These are phyloP conservation scores for Hippophae rhamnoides DNA, from an alignment of 306 rosid species.

Conservation along the genomic window DNA sequence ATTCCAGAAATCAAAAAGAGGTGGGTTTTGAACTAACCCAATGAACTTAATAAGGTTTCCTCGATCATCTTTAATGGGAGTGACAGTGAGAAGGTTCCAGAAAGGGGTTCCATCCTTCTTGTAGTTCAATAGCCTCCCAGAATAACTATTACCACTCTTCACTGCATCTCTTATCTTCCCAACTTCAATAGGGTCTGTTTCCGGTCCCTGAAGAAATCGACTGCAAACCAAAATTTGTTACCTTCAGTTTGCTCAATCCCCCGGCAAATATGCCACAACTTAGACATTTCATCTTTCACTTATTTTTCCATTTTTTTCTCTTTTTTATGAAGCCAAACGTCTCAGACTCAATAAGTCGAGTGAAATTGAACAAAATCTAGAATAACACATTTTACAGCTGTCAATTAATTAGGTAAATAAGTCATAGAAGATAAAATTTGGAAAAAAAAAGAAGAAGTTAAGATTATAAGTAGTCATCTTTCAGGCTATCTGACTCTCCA, in stretches of 20 bases:
- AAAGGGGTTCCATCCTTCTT: constrained; percentile 86
- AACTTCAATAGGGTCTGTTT: constrained; percentile 72
- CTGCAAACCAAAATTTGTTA: constrained; percentile 34
- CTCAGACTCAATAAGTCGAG: not conserved
- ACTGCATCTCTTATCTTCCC: constrained; percentile 66
- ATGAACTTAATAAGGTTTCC: constrained; percentile 74
- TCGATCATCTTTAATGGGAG: constrained; percentile 66
- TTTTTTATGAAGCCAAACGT: not conserved
- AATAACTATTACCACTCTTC: constrained; percentile 57
- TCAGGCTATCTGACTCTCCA: too few species aligned
- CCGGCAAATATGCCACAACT: not conserved
- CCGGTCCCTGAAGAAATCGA: constrained; percentile 96
- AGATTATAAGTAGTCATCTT: too few species aligned
- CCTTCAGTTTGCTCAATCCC: not conserved
- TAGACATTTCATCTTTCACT: not conserved
- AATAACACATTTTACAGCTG: too few species aligned
- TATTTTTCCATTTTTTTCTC: not conserved
- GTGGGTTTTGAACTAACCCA: constrained; percentile 42
- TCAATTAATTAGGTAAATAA: too few species aligned
- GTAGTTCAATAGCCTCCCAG: constrained; percentile 84
- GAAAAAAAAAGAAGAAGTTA: too few species aligned
- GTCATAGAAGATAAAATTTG: too few species aligned
- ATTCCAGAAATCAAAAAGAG: constrained; percentile 3
- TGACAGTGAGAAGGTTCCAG: constrained; percentile 92
- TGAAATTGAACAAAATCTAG: too few species aligned